Percentiles rank a stretch among this genome's conserved stretches.
These are phyloP conservation scores for Rhamnella rubrinervis DNA, from an alignment of 331 rosid species.

Conservation along the genomic window DNA sequence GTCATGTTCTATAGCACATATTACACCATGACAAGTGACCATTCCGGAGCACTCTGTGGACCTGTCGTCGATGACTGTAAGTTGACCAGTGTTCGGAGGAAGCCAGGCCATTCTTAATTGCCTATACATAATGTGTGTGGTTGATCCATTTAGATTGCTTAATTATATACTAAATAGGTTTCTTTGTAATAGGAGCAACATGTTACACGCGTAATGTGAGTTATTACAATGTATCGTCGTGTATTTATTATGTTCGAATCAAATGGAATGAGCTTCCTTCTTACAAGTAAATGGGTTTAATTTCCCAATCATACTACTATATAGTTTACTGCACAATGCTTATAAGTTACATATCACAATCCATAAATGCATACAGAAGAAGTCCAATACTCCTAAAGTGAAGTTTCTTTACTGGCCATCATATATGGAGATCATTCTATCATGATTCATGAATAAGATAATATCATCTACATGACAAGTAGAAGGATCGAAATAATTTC, in stretches of 20 bases:
- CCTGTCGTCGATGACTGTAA: constrained; percentile 73
- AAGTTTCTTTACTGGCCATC: too few relatives aligned
- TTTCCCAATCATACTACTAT: too few relatives aligned
- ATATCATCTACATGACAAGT: too few relatives aligned
- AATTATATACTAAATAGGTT: constrained; percentile 10
- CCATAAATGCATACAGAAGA: too few relatives aligned
- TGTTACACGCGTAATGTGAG: background rate
- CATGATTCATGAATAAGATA: too few relatives aligned
- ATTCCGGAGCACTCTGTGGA: constrained; percentile 74
- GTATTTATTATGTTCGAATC: background rate
- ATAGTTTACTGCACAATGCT: background rate
- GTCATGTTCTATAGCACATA: constrained; percentile 60
- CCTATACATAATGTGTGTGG: background rate
- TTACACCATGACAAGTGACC: constrained; percentile 62
- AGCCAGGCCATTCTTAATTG: constrained; percentile 26
- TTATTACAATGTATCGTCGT: background rate
- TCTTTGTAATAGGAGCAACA: constrained; percentile 7
- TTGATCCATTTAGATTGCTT: constrained; percentile 5
- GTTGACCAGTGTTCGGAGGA: constrained; percentile 49
- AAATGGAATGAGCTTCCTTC: constrained; percentile 13
- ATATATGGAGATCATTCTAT: too few relatives aligned
- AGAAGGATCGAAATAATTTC: too few relatives aligned
- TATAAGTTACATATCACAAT: too few relatives aligned
- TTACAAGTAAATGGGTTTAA: too few relatives aligned
- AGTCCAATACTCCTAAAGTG: too few relatives aligned